Conservation (phyloP, 345 rosid species). For the Citropsis articulata region DNA sequence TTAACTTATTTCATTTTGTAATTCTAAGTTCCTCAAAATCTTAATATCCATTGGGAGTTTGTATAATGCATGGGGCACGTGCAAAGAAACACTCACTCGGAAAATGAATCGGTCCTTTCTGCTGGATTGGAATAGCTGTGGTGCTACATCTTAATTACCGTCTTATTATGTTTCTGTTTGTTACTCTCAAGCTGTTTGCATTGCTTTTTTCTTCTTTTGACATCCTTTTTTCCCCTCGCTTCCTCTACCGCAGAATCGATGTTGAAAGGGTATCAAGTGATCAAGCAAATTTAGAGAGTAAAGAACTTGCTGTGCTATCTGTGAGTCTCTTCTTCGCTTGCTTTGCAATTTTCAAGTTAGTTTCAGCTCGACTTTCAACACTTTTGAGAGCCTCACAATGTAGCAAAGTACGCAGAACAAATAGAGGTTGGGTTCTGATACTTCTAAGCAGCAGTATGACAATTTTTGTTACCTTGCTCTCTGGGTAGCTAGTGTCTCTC, state of each 20-base stretch:
- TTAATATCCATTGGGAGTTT: no score
- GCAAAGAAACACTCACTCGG: neutral
- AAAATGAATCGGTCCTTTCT: neutral
- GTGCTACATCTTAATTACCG: neutral
- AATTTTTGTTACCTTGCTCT: conserved; percentile 69
- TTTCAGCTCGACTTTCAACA: conserved; percentile 40
- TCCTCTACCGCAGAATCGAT: conserved; percentile 44
- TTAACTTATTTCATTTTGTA: no score
- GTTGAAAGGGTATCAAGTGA: conserved; percentile 52
- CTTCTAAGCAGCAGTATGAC: conserved; percentile 78
- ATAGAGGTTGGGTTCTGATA: conserved; percentile 75
- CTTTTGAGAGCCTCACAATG: conserved; percentile 31
- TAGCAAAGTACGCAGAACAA: conserved; percentile 32
- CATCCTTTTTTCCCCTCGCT: neutral
- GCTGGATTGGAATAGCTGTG: neutral
- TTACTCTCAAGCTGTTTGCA: neutral
- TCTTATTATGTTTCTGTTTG: neutral
- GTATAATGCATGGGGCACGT: no score
- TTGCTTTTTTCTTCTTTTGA: neutral
- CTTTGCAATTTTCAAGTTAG: conserved; percentile 56
- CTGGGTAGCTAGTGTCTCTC: conserved; percentile 31
- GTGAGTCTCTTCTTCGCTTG: conserved; percentile 63
- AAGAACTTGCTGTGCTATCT: conserved; percentile 61
- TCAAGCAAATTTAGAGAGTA: conserved; percentile 59
- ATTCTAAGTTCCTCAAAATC: no score